Evolutionary conservation across 2,329 filamentous ascomycete species (phyloP).

Genomic region (Fusarium penzigii): DNA sequence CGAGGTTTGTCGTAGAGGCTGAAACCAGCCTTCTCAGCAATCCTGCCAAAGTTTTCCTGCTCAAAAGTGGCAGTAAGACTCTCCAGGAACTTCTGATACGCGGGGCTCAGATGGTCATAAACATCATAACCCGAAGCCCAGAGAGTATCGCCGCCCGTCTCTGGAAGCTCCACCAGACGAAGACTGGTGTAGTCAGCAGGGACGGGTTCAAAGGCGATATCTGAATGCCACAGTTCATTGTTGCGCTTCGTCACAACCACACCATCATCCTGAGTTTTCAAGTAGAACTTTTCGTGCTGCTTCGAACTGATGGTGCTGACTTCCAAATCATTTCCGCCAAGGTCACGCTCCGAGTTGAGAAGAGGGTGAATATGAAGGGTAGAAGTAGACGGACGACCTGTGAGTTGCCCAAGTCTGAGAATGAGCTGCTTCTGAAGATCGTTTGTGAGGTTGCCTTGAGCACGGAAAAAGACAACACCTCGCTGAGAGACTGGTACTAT

Average conservation of each 20-base stretch:
- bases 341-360: conserved; percentile 52
- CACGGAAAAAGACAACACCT: conserved; percentile 70
- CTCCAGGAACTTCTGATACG: conserved; percentile 60
- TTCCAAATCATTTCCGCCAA: conserved; percentile 57
- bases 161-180: conserved; percentile 53
- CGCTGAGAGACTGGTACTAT: conserved; percentile 59
- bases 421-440: conserved; percentile 67
- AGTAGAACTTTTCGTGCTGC: conserved; percentile 53
- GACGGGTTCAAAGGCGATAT: conserved; percentile 65
- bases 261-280: conserved; percentile 35
- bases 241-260: conserved; percentile 14
- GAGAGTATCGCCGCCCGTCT: conserved; percentile 59
- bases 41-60: conserved; percentile 50
- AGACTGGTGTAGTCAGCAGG: conserved; percentile 65
- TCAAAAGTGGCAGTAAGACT: conserved; percentile 56
- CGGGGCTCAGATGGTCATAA: conserved; percentile 62
- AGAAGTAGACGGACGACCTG: conserved; percentile 56
- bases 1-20: conserved; percentile 46
- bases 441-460: conserved; percentile 61
- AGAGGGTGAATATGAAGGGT: conserved; percentile 63
- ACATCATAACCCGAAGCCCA: conserved; percentile 70
- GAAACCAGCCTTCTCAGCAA: conserved; percentile 47
- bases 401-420: conserved; percentile 58
- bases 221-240: conserved; percentile 53
- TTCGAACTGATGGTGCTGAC: conserved; percentile 63